Percentiles rank a stretch among this genome's conserved stretches.
These are phyloP conservation scores for Discostella pseudostelligera DNA, from an alignment of 108 stramenopile genomes.

Conservation along the genomic window DNA sequence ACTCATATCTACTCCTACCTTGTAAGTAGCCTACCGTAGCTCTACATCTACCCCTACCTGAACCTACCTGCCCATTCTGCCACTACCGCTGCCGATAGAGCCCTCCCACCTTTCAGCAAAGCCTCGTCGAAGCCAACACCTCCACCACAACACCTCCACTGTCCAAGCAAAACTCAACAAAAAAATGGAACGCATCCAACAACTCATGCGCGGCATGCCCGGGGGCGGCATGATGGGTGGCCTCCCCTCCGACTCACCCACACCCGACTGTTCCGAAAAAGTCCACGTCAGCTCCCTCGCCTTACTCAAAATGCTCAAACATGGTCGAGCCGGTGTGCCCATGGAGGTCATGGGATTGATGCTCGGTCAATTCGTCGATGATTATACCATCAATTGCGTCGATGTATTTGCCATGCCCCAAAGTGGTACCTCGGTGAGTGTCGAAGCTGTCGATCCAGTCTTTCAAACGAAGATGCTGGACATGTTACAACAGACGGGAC, in stretches of 20 bases:
- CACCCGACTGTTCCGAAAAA: constrained; percentile 95
- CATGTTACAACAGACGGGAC: constrained; percentile 98
- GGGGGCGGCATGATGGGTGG: constrained; percentile 73
- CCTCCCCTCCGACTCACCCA: constrained; percentile 71
- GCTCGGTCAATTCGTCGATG: constrained; percentile 99
- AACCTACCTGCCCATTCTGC: too few species aligned
- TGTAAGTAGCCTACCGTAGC: too few species aligned
- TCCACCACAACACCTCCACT: background rate
- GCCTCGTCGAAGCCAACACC: background rate
- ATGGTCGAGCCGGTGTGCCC: constrained; percentile 99
- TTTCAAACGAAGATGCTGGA: constrained; percentile 99
- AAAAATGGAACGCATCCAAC: constrained; percentile 86
- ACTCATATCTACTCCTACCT: too few species aligned
- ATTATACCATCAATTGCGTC: constrained; percentile 99
- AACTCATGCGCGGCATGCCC: constrained; percentile 88
- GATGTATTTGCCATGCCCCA: constrained; percentile 99
- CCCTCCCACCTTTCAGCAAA: too few species aligned
- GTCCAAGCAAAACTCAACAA: background rate
- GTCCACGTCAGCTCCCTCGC: constrained; percentile 98
- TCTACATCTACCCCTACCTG: too few species aligned
- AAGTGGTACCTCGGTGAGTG: constrained; percentile 94
- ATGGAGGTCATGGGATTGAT: constrained; percentile 99
- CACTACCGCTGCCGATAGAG: too few species aligned
- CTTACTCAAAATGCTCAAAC: constrained; percentile 99
- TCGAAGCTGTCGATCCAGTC: constrained; percentile 98